A percentile compares a stretch with the other conserved stretches of the same genome.
Conservation (phyloP, 2,329 filamentous ascomycete genomes). For the Colletotrichum coccodes region DNA sequence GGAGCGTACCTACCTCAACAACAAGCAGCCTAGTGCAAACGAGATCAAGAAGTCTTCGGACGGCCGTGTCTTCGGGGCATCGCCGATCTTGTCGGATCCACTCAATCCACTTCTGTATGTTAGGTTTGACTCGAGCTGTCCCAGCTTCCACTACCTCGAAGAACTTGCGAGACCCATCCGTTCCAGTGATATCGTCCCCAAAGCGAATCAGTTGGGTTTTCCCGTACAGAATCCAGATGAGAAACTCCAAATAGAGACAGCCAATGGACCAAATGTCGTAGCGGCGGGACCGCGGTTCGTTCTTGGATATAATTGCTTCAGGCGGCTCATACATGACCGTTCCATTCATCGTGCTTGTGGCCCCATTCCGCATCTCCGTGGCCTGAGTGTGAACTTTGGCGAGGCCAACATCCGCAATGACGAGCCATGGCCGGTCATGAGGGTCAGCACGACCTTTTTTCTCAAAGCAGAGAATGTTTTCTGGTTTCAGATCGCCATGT, state of each 20-base stretch:
- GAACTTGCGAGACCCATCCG: no score
- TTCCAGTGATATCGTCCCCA: neutral
- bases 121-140: neutral
- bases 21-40: neutral
- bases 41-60: neutral
- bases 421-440: neutral
- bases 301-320: neutral
- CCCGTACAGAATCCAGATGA: slow-evolving; percentile 42
- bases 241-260: slow-evolving; percentile 41
- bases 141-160: neutral
- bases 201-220: neutral
- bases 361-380: neutral
- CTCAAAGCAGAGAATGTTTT: slow-evolving; percentile 20
- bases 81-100: neutral
- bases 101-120: slow-evolving; percentile 4
- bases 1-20: neutral
- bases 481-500: slow-evolving; percentile 21
- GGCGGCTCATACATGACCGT: slow-evolving; percentile 18
- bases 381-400: neutral
- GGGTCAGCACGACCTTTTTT: neutral
- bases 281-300: slow-evolving; percentile 32
- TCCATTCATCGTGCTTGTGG: neutral
- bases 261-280: slow-evolving; percentile 46
- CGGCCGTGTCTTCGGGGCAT: neutral
- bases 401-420: slow-evolving; percentile 13